Conservation (phyloP, 495 filamentous ascomycete species). For the Tuber brumale region DNA sequence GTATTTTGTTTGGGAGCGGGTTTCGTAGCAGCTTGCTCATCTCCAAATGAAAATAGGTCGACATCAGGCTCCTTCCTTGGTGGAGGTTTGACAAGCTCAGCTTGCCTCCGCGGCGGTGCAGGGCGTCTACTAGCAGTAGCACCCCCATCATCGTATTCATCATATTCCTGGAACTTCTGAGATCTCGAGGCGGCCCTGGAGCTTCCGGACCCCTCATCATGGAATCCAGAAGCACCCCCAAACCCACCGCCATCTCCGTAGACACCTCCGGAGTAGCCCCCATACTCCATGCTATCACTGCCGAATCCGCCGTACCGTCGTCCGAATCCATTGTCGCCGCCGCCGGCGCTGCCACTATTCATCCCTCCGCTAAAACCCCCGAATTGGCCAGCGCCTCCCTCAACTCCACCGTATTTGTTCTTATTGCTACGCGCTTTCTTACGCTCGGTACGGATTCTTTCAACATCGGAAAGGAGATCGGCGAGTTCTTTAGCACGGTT, state of each 20-base stretch:
- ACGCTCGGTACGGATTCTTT: slow-evolving; percentile 80
- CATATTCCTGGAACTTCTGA: slow-evolving; percentile 92
- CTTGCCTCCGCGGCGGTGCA: slow-evolving; percentile 44
- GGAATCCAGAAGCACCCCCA: slow-evolving; percentile 63
- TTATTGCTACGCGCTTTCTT: slow-evolving; percentile 88
- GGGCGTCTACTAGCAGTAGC: slow-evolving; percentile 24
- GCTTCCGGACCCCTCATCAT: slow-evolving; percentile 46
- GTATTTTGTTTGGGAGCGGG: slow-evolving; percentile 46
- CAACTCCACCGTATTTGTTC: slow-evolving; percentile 90
- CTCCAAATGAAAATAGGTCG: slow-evolving; percentile 86
- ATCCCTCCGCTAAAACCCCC: slow-evolving; percentile 52
- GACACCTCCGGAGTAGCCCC: slow-evolving; percentile 77
- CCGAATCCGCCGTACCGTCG: slow-evolving; percentile 85
- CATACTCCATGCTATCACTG: slow-evolving; percentile 64
- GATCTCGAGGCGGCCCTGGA: slow-evolving; percentile 46
- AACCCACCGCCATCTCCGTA: slow-evolving; percentile 92
- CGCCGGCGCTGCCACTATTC: slow-evolving; percentile 39
- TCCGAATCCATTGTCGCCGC: slow-evolving; percentile 29
- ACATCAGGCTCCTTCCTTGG: slow-evolving; percentile 73
- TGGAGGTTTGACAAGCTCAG: slow-evolving; percentile 47
- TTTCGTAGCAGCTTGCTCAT: slow-evolving; percentile 51
- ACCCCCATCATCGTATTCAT: slow-evolving; percentile 83
- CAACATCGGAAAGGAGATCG: slow-evolving; percentile 88
- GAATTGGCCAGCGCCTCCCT: slow-evolving; percentile 63
- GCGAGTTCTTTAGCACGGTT: slow-evolving; percentile 93